Evolutionary conservation across 805 yeast species (phyloP).

Genomic region (Saccharomycopsis olivae): DNA sequence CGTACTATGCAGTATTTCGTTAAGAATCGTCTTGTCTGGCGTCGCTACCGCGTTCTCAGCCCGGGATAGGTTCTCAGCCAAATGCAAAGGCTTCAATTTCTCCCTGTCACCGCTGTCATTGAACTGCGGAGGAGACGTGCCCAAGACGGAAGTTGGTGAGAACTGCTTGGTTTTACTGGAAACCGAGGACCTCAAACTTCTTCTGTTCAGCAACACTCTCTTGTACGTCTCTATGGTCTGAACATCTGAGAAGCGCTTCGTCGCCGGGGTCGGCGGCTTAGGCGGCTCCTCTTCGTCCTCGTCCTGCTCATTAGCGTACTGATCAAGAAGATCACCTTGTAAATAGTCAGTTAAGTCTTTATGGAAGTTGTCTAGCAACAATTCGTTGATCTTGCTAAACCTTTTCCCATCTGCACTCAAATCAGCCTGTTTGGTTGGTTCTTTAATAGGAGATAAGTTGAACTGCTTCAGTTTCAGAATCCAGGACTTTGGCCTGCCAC

Average conservation of each 20-base stretch:
- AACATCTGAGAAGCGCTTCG: background rate
- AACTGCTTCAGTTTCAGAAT: background rate
- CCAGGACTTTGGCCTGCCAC: constrained; percentile 1
- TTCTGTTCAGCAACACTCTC: constrained; percentile 3
- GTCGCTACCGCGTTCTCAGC: background rate
- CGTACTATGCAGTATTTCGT: no score
- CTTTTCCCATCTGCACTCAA: background rate
- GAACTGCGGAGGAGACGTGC: constrained; percentile 4
- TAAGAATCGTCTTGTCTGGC: no score
- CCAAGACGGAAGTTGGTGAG: background rate
- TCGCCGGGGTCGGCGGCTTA: background rate
- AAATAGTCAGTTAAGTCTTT: constrained; percentile 5
- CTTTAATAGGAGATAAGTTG: constrained; percentile 17
- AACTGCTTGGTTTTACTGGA: background rate
- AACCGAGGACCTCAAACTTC: background rate
- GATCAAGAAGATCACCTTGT: no score
- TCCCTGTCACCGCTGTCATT: background rate
- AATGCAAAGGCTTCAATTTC: background rate
- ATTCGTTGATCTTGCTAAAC: constrained; percentile 1
- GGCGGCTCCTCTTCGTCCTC: background rate
- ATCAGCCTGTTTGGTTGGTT: constrained; percentile 4
- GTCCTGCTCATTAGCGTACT: background rate
- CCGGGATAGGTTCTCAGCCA: background rate
- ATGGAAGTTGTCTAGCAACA: constrained; percentile 8
- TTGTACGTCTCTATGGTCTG: constrained; percentile 3